These are phyloP conservation scores for Saccharum spontaneum DNA, from an alignment of 176 grass and related monocot genomes.

Conservation along the genomic window DNA sequence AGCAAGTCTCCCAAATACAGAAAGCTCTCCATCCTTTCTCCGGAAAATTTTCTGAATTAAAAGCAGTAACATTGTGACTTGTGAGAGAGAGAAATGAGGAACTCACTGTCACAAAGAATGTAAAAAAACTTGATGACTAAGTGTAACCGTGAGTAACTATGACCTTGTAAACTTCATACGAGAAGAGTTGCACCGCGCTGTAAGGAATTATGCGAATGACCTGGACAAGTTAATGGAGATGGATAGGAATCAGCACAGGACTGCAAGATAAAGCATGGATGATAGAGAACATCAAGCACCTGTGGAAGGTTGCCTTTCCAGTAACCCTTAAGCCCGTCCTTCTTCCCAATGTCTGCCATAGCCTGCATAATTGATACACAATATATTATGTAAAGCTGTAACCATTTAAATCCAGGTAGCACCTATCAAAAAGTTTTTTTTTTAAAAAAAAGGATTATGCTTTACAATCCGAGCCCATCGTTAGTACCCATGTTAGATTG, in stretches of 20 bases:
- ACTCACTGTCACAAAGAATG: constrained; percentile 5
- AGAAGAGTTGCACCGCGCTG: constrained; percentile 91
- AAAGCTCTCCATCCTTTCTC: constrained; percentile 82
- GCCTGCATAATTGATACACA: constrained; percentile 48
- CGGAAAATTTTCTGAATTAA: constrained; percentile 76
- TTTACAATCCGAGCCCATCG: neutral
- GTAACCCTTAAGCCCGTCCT: constrained; percentile 86
- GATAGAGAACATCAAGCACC: constrained; percentile 41
- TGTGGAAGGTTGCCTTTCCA: constrained; percentile 99
- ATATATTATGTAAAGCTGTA: neutral
- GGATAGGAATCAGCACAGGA: constrained; percentile 19
- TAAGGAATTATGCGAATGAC: constrained; percentile 95
- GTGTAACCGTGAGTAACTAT: constrained; percentile 3
- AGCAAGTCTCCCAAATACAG: constrained; percentile 85
- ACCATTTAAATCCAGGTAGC: neutral
- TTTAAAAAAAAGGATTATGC: neutral
- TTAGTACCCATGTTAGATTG: neutral
- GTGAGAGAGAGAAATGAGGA: neutral
- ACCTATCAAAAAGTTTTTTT: neutral
- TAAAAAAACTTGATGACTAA: neutral
- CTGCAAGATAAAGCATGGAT: constrained; percentile 4
- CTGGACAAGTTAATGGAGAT: constrained; percentile 53
- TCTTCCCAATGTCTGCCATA: constrained; percentile 72
- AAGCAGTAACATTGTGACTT: constrained; percentile 17
- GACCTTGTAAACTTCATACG: constrained; percentile 99